Conservation (phyloP, 208 protist species). For the Leishmania mexicana region DNA sequence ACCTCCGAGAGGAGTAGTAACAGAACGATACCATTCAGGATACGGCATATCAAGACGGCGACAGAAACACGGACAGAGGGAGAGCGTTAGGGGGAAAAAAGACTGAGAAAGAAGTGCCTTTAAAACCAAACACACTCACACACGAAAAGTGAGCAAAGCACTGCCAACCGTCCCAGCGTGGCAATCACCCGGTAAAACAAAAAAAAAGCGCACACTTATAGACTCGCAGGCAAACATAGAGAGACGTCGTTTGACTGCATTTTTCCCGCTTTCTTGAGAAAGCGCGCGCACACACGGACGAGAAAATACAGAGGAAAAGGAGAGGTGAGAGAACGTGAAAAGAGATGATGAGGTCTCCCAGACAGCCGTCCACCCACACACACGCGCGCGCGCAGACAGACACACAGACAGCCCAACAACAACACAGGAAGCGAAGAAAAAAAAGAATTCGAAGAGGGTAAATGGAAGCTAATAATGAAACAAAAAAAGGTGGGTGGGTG, state of each 20-base stretch:
- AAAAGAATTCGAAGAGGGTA: neutral
- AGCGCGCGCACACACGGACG: neutral
- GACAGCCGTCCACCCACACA: neutral
- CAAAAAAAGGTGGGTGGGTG: neutral
- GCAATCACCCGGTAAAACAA: neutral
- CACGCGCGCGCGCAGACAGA: neutral
- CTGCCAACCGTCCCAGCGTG: neutral
- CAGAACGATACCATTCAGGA: slow-evolving; percentile 6
- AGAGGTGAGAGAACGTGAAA: neutral
- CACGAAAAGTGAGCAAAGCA: neutral
- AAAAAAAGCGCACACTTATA: neutral
- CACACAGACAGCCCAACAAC: neutral
- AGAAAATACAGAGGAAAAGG: neutral
- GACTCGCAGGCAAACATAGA: neutral
- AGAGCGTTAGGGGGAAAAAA: neutral
- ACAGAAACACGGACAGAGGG: neutral
- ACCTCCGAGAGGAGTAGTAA: neutral
- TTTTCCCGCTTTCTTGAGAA: too few relatives aligned
- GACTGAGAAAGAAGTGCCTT: neutral
- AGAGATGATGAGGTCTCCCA: neutral
- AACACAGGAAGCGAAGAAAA: neutral
- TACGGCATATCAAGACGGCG: neutral
- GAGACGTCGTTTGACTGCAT: neutral
- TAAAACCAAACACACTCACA: neutral
- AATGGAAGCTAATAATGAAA: neutral